A percentile compares a stretch with the other conserved stretches of the same genome.
These are phyloP conservation scores for Fusarium liriodendri DNA, from an alignment of 2,329 filamentous ascomycete genomes.

Conservation along the genomic window DNA sequence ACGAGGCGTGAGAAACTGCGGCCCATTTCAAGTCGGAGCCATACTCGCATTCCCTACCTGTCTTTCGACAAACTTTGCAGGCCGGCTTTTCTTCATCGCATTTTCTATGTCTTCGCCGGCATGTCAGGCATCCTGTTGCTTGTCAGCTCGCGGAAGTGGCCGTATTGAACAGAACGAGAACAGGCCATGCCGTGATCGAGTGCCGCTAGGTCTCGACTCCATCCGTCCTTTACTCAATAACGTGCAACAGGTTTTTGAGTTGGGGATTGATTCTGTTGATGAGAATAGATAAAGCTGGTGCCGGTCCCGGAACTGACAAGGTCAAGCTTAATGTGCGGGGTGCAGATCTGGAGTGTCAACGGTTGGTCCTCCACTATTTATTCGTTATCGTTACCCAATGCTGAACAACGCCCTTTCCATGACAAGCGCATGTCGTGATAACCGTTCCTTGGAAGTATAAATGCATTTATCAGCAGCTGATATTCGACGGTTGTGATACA, in stretches of 20 bases:
- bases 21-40: constrained; percentile 8
- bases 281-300: background rate
- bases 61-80: constrained; percentile 4
- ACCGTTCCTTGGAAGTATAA: background rate
- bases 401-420: background rate
- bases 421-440: background rate
- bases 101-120: constrained; percentile 10
- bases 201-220: background rate
- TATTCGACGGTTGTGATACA: background rate
- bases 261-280: no score
- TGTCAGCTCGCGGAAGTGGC: background rate
- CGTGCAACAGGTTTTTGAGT: background rate
- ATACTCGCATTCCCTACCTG: constrained; percentile 8
- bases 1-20: background rate
- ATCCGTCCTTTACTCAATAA: background rate
- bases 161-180: background rate
- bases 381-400: background rate
- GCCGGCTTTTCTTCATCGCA: constrained; percentile 10
- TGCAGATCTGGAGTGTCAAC: background rate
- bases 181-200: background rate
- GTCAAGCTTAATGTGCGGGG: background rate
- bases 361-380: background rate
- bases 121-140: constrained; percentile 17
- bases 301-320: background rate
- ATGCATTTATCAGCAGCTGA: background rate